Conservation (phyloP, 2,329 filamentous ascomycete genomes). For the Talaromyces sp. region DNA sequence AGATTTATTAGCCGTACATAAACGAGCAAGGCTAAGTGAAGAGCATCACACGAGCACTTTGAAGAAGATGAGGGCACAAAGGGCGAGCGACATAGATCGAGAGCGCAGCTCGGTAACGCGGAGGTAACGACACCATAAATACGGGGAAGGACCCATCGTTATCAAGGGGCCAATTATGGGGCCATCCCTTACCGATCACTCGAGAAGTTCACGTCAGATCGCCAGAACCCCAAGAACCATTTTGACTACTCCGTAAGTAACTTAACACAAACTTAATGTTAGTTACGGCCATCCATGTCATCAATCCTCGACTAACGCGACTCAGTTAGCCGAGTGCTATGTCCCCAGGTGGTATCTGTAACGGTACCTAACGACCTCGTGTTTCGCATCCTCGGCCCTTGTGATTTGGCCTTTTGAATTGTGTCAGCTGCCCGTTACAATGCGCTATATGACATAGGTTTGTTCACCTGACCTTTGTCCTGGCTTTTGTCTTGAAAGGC, state of each 20-base stretch:
- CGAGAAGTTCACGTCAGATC: not conserved
- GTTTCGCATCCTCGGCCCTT: conserved; percentile 8
- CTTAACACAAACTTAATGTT: not conserved
- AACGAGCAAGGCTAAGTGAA: too few relatives aligned
- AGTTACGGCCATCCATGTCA: not conserved
- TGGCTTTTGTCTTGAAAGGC: not conserved
- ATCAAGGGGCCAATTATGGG: not conserved
- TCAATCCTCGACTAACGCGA: not conserved
- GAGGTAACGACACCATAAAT: conserved; percentile 2
- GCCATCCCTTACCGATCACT: not conserved
- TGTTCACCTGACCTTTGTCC: conserved; percentile 1
- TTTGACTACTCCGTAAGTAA: not conserved
- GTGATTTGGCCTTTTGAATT: conserved; percentile 5
- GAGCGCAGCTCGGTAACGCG: not conserved
- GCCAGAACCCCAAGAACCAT: not conserved
- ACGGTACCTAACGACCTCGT: conserved; percentile 6
- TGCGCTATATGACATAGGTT: not conserved
- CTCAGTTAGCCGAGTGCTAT: not conserved
- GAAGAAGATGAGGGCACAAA: too few relatives aligned
- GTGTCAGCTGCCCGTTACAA: conserved; percentile 5
- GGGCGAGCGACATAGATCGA: too few relatives aligned
- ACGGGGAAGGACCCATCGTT: not conserved
- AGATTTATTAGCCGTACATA: too few relatives aligned
- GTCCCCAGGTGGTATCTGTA: not conserved
- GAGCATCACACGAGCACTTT: too few relatives aligned